Base-by-base conservation (phyloP, 306 rosid species). In the Gynostemma pentaphyllum region DNA sequence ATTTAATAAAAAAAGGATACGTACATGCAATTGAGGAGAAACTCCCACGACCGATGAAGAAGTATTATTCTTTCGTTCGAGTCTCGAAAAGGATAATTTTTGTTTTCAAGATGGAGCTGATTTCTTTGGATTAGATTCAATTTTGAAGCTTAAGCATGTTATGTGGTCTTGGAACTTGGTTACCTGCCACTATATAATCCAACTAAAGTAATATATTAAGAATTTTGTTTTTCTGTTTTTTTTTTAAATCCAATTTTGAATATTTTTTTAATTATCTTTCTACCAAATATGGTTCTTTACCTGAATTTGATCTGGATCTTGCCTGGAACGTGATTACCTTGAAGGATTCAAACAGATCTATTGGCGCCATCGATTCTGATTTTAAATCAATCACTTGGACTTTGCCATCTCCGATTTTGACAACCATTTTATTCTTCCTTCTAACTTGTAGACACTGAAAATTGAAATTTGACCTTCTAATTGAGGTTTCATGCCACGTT, bases 391-490 rank as follows among this genome's bases (percentile, higher is more conserved):
- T 40, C 27, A 55, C 26, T 55, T 30, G 64, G 41, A 34, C 18
- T 55, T 55, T 16, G 44, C n/a, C n/a, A n/a, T n/a, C n/a, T n/a
- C n/a, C n/a, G n/a, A n/a, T n/a, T n/a, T n/a, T n/a, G n/a, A 55
- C 62, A 55, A 55, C 61, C 61, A 55, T 13, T 32, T 36, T 34
- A 55, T 56, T 40, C 34, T 56, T 9, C 42, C 29, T 29, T 2
- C 44, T 16, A 55, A 55, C 62, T 18, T 56, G 27, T 56, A 32
- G n/a, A n/a, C 44, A 18, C 63, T 55, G 62, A 55, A 55, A 19
- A 10, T 57, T 57, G 28, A n/a, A 32, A 30, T 56, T 56, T 42
- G 32, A 55, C 44, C 62, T 32, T 14, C n/a, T 30, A 55, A 55
- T 30, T 55, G 45, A 56, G 45, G 45, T 16, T 32, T n/a, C n/a